Conservation (phyloP, 495 filamentous ascomycete species). For the Friedmanniomyces endolithicus region DNA sequence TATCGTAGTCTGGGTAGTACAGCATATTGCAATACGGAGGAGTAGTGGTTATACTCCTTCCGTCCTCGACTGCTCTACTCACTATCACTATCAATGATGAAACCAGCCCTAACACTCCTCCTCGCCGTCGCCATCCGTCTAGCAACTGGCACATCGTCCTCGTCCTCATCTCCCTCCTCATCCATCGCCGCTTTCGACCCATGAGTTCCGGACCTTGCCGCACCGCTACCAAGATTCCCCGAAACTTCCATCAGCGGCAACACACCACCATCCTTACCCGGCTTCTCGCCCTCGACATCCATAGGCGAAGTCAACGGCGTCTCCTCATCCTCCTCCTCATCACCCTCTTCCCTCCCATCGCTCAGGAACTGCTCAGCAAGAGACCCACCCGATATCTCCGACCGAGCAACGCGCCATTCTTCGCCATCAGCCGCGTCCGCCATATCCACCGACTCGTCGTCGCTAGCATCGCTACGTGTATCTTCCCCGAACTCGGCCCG, state of each 20-base stretch:
- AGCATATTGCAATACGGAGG: too few species aligned
- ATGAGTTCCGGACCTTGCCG: too few species aligned
- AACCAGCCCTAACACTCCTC: slow-evolving; percentile 37
- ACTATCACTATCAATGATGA: slow-evolving; percentile 40
- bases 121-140: slow-evolving; percentile 19
- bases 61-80: too few species aligned
- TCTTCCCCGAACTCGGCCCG: neutral
- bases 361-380: too few species aligned
- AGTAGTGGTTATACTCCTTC: too few species aligned
- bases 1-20: too few species aligned
- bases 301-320: slow-evolving; percentile 5
- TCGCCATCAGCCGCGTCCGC: neutral
- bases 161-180: slow-evolving; percentile 7
- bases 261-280: neutral
- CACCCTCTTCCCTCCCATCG: too few species aligned
- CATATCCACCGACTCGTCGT: neutral
- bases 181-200: neutral
- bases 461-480: neutral
- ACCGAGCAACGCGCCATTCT: neutral
- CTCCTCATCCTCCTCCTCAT: neutral
- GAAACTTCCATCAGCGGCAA: slow-evolving; percentile 6
- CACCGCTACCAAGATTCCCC: neutral
- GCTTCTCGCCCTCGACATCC: too few species aligned
- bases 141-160: slow-evolving; percentile 15
- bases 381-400: too few species aligned